Percentiles rank a stretch among this genome's conserved stretches.
Evolutionary conservation across 2,329 filamentous ascomycete genomes (phyloP).

Genomic region (Trichoderma harzianum): DNA sequence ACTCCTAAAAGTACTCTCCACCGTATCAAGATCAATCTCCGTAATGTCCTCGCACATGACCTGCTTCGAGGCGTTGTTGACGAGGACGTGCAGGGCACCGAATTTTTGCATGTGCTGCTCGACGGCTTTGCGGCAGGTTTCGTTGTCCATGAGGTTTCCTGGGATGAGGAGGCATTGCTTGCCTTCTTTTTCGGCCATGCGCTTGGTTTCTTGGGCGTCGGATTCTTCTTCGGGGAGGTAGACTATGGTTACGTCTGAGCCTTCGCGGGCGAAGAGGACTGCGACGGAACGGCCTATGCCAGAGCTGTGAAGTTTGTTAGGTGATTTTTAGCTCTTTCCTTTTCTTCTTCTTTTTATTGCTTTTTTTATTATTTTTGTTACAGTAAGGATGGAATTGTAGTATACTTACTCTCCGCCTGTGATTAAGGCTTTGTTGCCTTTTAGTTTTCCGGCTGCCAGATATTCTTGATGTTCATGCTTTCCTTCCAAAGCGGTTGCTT

Average conservation of each 20-base stretch:
- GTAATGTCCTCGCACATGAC: slow-evolving; percentile 9
- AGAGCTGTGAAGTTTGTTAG: neutral
- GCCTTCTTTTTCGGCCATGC: slow-evolving; percentile 64
- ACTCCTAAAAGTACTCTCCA: slow-evolving; percentile 69
- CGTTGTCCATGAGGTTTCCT: slow-evolving; percentile 60
- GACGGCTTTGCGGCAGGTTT: slow-evolving; percentile 67
- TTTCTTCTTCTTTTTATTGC: too few relatives aligned
- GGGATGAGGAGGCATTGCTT: slow-evolving; percentile 61
- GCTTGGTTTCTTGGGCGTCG: slow-evolving; percentile 73
- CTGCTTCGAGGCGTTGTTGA: slow-evolving; percentile 63
- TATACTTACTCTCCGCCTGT: slow-evolving; percentile 66
- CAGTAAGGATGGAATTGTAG: too few relatives aligned
- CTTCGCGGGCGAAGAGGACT: slow-evolving; percentile 77
- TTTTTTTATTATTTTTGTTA: too few relatives aligned
- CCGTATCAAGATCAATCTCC: slow-evolving; percentile 53
- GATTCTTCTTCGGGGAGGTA: slow-evolving; percentile 73
- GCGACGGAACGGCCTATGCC: slow-evolving; percentile 76
- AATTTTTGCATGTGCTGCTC: slow-evolving; percentile 63
- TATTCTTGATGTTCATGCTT: slow-evolving; percentile 48
- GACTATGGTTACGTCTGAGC: slow-evolving; percentile 68
- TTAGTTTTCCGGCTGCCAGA: slow-evolving; percentile 70
- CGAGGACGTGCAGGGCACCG: slow-evolving; percentile 69
- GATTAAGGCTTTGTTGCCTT: slow-evolving; percentile 72
- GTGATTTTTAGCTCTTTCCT: too few relatives aligned
- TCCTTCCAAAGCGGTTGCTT: slow-evolving; percentile 40